Evolutionary conservation across 331 rosid species (phyloP).

Genomic region (Acacia concinna): DNA sequence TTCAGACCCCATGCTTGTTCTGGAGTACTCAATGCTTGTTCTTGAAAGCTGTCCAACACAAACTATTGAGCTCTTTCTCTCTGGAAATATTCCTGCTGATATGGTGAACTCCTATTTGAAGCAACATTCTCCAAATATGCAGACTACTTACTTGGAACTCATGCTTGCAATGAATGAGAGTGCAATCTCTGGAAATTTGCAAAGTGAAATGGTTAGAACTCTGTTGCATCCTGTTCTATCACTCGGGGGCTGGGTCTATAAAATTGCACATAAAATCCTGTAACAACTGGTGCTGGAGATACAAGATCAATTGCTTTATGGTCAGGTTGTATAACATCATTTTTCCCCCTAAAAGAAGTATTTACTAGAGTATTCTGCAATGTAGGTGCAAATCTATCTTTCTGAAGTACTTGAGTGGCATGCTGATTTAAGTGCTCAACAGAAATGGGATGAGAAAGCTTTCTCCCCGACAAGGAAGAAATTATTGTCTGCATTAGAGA

Average conservation of each 20-base stretch:
- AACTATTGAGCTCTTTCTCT: conserved; percentile 91
- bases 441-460: conserved; percentile 87
- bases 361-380: conserved; percentile 37
- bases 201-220: conserved; percentile 91
- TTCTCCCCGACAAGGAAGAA: conserved; percentile 81
- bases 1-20: conserved; percentile 90
- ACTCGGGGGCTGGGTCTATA: conserved; percentile 14
- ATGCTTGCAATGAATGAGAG: conserved; percentile 97
- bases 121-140: conserved; percentile 96
- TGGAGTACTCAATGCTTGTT: conserved; percentile 93
- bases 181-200: conserved; percentile 90
- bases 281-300: conserved; percentile 13
- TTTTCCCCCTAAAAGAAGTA: conserved; percentile 17
- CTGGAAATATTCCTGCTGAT: conserved; percentile 94
- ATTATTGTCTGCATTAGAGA: conserved; percentile 75
- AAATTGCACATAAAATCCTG: background rate
- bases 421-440: conserved; percentile 69
- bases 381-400: conserved; percentile 83
- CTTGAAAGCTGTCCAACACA: conserved; percentile 96
- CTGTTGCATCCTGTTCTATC: conserved; percentile 32
- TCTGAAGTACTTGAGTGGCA: conserved; percentile 93
- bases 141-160: conserved; percentile 85
- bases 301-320: conserved; percentile 26
- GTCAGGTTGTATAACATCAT: conserved; percentile 20
- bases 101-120: conserved; percentile 96